Base-by-base conservation (phyloP, 768 basidiomycete species). In the Podaxis sp. region DNA sequence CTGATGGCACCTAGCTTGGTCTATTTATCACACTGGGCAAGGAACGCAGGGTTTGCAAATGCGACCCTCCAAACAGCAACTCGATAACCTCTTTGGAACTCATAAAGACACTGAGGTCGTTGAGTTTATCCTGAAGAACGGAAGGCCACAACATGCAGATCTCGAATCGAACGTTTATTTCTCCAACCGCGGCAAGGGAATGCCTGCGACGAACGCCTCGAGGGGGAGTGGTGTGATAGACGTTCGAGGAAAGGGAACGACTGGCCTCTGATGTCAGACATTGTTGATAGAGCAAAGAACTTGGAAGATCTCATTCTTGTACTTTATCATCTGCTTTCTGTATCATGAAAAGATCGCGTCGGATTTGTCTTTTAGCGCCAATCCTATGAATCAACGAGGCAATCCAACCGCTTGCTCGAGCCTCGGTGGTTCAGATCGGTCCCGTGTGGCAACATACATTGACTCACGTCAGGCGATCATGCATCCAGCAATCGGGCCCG, bases 1-100 rank as follows among this genome's bases (percentile, higher is more conserved):
- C 59, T 50, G 4, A 60, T 17, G 37, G 11, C 30, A 4, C 17
- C 10, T 66, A 92, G 91, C 90, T 2, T 95, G 90, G 78, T 69
- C 81, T 38, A 78, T 95, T 61, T 89, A 88, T 74, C 77, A 82
- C 71, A 88, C 91, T 20, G 74, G 74, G 24, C 91, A 93, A 73
- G 93, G 93, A 12, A 74, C 82, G 4, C 92, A 95, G 74, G 94
- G 93, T n/a, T 72, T 86, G 58, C 82, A 93, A 40, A 84, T 87
- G 28, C 79, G 80, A 57, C 81, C 91, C 11, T 94, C 92, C n/a
- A 86, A 89, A 54, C 94, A 95, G 71, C 87, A 93, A 69, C 85
- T 96, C 60, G 91, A 93, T 48, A 88, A 75, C 60, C 77, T 77
- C 38, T 95, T 96, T 66, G 86, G 80, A 17, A 83, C 88, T 2